Base-by-base conservation (phyloP, 169 alveolate species). In the Plasmodium ovale region DNA sequence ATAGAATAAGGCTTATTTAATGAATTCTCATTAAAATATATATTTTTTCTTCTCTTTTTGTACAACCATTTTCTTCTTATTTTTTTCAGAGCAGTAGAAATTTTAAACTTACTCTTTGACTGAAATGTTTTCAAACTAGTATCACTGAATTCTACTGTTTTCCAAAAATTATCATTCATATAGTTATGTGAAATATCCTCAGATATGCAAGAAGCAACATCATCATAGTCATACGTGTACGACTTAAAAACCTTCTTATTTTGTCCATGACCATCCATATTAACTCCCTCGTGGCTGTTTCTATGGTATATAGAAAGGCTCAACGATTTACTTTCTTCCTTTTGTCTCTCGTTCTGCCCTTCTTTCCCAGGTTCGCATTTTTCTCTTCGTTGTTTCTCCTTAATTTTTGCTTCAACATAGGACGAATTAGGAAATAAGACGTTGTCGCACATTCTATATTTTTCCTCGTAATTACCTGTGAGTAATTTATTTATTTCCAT, bases 111-210 rank as follows among this genome's bases (percentile, higher is more conserved):
- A 60, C 49, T 85, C 69, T 35, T 85, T 23, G 91, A 69, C 42
- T 71, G 51, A 85, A 85, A 85, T 21, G 91, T 51, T 47, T 62
- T 85, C 58, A 67, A 67, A 58, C 91, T 85, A 21, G 87, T 42
- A 71, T 85, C 91, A 42, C 91, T 85, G 25, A 85, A 85, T 21
- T 67, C 91, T 5, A 69, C 54, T 9, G 85, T 70, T 64, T 70
- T 85, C 31, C 29, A 62, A 56, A 85, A 85, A 68, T 68, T 85
- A 16, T 85, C 91, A 85, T 85, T 85, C 14, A 70, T 21, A 49
- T 37, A 67, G 21, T 67, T 85, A 7, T 54, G 64, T 21, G 79
- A 42, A 16, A 67, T 3, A 6, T 67, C 87, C 31, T 85, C 85
- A 4, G 91, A 85, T 42, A 56, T 44, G 16, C 19, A 69, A 21